Conservation (phyloP, 176 grass and related monocot genomes). For the Phoenix dactylifera region DNA sequence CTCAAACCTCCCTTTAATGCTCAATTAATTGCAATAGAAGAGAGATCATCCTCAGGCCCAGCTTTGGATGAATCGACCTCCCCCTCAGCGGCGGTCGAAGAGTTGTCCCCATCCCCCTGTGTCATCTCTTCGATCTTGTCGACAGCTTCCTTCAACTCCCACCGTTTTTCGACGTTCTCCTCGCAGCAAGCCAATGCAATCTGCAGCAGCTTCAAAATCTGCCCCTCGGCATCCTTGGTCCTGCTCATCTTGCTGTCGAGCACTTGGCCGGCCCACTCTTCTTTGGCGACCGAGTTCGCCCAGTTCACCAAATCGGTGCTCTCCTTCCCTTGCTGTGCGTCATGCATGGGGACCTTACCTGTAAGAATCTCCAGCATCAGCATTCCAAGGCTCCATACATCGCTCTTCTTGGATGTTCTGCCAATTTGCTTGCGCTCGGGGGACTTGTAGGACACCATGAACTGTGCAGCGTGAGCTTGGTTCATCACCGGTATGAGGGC, state of each 20-base stretch:
- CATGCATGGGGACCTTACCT: not conserved
- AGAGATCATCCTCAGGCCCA: no score
- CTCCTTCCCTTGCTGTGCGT: not conserved
- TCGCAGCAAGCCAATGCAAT: constrained; percentile 7
- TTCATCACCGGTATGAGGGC: constrained; percentile 81
- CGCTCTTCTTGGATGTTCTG: constrained; percentile 80
- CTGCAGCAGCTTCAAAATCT: constrained; percentile 5
- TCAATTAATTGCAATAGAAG: no score
- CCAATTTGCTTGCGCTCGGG: constrained; percentile 67
- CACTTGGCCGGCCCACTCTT: not conserved
- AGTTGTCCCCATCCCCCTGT: no score
- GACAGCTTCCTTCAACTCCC: not conserved
- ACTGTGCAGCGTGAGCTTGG: constrained; percentile 63
- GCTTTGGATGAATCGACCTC: no score
- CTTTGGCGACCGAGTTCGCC: not conserved
- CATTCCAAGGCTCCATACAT: constrained; percentile 81
- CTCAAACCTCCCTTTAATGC: no score
- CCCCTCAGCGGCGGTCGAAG: no score
- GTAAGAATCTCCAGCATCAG: constrained; percentile 43
- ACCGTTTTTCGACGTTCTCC: not conserved
- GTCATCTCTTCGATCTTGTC: constrained; percentile 9
- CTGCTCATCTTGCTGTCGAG: not conserved
- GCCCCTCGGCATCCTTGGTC: not conserved
- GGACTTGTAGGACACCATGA: constrained; percentile 72
- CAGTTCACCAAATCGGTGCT: not conserved